Evolutionary conservation across 805 yeast genomes (phyloP).

Genomic region (Candida sonorensis): DNA sequence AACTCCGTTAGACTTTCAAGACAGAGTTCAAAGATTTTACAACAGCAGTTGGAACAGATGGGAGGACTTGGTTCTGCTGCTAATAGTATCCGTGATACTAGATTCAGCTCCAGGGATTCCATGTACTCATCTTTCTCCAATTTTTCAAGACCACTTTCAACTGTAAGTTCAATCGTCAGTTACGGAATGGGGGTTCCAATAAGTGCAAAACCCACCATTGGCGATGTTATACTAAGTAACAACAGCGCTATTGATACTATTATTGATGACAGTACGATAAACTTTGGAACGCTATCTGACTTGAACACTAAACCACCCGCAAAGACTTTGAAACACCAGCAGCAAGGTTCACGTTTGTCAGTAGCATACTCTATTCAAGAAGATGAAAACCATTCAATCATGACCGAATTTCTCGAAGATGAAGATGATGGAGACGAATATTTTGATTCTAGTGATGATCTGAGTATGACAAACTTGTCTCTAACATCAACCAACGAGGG

Average conservation of each 20-base stretch:
- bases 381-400: constrained; percentile 28
- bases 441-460: constrained; percentile 30
- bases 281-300: no score
- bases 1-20: constrained; percentile 79
- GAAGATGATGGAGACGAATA: constrained; percentile 33
- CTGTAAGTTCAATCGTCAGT: constrained; percentile 22
- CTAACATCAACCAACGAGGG: constrained; percentile 30
- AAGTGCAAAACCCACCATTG: constrained; percentile 43
- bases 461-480: constrained; percentile 26
- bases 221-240: constrained; percentile 54
- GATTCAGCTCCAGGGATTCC: no score
- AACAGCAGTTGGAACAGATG: constrained; percentile 9
- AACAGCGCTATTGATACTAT: constrained; percentile 48
- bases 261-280: constrained; percentile 16
- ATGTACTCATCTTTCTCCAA: constrained; percentile 15
- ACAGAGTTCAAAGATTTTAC: constrained; percentile 20
- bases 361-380: constrained; percentile 10
- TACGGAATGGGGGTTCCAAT: constrained; percentile 23
- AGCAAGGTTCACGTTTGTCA: constrained; percentile 15
- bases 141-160: constrained; percentile 17
- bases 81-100: constrained; percentile 1
- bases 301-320: no score
- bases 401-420: constrained; percentile 39
- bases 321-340: no score
- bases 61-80: constrained; percentile 1